A percentile compares a stretch with the other conserved stretches of the same genome.
Evolutionary conservation across 345 rosid species (phyloP).

Genomic region (Theobroma cacao): DNA sequence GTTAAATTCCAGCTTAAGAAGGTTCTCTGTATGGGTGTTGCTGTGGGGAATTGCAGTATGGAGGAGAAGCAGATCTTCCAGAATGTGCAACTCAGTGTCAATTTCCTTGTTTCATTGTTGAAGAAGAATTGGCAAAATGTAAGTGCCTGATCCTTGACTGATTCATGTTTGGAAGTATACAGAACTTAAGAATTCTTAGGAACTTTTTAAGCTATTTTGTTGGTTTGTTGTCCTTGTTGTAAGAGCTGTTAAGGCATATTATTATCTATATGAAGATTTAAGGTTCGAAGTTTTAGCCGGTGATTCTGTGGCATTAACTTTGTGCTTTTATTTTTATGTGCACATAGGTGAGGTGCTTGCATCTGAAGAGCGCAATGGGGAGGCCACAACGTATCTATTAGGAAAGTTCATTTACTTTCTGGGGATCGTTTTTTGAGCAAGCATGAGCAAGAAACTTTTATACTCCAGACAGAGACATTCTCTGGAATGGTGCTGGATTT

Average conservation of each 20-base stretch:
- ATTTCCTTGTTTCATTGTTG: constrained; percentile 67
- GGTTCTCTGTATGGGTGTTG: constrained; percentile 74
- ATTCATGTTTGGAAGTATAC: neutral
- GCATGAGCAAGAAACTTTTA: neutral
- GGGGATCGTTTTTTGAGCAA: neutral
- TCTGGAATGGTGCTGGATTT: neutral
- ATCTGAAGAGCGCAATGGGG: constrained; percentile 70
- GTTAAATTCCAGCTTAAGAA: constrained; percentile 72
- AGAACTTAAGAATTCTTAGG: neutral
- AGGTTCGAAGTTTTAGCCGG: neutral
- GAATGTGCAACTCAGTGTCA: constrained; percentile 66
- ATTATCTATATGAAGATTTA: neutral
- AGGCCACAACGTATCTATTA: constrained; percentile 49
- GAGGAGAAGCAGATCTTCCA: constrained; percentile 77
- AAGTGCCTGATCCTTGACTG: constrained; percentile 12
- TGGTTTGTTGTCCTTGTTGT: neutral
- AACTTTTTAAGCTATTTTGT: neutral
- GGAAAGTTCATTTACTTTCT: neutral
- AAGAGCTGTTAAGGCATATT: neutral
- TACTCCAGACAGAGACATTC: neutral
- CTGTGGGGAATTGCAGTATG: constrained; percentile 58
- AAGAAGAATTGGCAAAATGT: constrained; percentile 77
- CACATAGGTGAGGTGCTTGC: constrained; percentile 58
- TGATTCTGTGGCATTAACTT: neutral
- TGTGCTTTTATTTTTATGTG: neutral